phyloP scores from a whole-genome alignment of 225 moss, liverwort and hornwort genomes.

The Pseudisothecium myosuroides region DNA sequence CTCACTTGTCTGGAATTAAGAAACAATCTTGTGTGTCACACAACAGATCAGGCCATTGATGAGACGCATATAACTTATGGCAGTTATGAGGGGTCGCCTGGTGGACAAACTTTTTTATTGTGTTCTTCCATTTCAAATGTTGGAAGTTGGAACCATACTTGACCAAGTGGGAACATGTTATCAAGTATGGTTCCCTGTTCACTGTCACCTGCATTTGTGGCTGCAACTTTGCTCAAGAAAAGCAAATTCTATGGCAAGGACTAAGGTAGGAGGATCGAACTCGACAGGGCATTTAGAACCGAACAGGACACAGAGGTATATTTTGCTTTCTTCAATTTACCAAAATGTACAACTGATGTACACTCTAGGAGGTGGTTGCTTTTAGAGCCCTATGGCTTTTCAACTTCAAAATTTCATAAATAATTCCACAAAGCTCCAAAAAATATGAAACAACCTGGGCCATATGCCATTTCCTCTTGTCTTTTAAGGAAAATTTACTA shows the following conservation, averaged over 20 bases:
- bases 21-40: background rate
- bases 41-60: background rate
- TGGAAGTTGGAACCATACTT: background rate
- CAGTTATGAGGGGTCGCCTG: background rate
- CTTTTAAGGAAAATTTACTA: too few relatives aligned
- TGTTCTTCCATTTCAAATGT: background rate
- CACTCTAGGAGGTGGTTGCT: too few relatives aligned
- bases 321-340: too few relatives aligned
- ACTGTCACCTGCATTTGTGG: background rate
- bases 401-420: too few relatives aligned
- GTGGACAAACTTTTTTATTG: background rate
- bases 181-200: background rate
- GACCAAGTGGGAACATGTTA: background rate
- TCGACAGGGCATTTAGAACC: too few relatives aligned
- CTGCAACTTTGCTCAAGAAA: background rate
- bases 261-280: too few relatives aligned
- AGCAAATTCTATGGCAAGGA: background rate
- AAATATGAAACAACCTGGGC: too few relatives aligned
- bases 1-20: background rate
- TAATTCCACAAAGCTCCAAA: too few relatives aligned
- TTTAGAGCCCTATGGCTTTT: too few relatives aligned
- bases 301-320: too few relatives aligned
- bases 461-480: too few relatives aligned
- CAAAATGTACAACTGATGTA: too few relatives aligned
- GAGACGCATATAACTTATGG: background rate